A percentile compares a stretch with the other conserved stretches of the same genome.
phyloP scores from a whole-genome alignment of 768 basidiomycete genomes.

The Lentinula lateritia region DNA sequence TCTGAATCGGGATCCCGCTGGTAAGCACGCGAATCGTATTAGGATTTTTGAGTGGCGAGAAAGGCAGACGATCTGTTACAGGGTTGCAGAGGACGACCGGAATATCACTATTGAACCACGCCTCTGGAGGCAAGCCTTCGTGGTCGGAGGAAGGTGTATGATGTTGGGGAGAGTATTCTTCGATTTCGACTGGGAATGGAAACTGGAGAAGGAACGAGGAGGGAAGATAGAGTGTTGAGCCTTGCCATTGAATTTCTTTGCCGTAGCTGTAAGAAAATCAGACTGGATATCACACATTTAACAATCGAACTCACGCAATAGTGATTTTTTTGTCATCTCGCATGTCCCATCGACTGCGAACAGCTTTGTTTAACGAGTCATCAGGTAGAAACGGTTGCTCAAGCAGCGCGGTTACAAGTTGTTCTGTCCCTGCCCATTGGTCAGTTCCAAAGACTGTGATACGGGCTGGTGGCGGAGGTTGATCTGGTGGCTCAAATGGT shows the following conservation, averaged over 20 bases:
- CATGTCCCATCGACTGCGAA: slow-evolving; percentile 48
- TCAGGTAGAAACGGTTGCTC: slow-evolving; percentile 66
- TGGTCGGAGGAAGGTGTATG: neutral
- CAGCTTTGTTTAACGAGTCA: slow-evolving; percentile 29
- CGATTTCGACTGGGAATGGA: slow-evolving; percentile 41
- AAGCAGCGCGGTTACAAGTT: slow-evolving; percentile 65
- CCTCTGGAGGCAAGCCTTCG: neutral
- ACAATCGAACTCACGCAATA: slow-evolving; percentile 31
- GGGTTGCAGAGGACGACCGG: slow-evolving; percentile 64
- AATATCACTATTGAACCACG: slow-evolving; percentile 27
- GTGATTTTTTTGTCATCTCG: slow-evolving; percentile 22
- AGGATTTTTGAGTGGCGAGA: slow-evolving; percentile 26
- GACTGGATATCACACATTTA: slow-evolving; percentile 26
- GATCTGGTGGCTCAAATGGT: slow-evolving; percentile 42
- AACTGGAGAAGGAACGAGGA: slow-evolving; percentile 58
- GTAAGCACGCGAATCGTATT: slow-evolving; percentile 42
- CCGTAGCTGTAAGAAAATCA: neutral
- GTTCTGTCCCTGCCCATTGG: slow-evolving; percentile 42
- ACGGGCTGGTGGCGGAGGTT: neutral
- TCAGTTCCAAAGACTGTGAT: slow-evolving; percentile 55
- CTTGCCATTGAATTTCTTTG: neutral
- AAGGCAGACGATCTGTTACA: slow-evolving; percentile 39
- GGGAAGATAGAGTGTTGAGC: slow-evolving; percentile 23
- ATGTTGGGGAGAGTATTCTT: slow-evolving; percentile 25
- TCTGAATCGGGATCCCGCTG: slow-evolving; percentile 20